Conservation (phyloP, 2,329 filamentous ascomycete genomes). For the Nothophaeocryptopus gaeumannii region DNA sequence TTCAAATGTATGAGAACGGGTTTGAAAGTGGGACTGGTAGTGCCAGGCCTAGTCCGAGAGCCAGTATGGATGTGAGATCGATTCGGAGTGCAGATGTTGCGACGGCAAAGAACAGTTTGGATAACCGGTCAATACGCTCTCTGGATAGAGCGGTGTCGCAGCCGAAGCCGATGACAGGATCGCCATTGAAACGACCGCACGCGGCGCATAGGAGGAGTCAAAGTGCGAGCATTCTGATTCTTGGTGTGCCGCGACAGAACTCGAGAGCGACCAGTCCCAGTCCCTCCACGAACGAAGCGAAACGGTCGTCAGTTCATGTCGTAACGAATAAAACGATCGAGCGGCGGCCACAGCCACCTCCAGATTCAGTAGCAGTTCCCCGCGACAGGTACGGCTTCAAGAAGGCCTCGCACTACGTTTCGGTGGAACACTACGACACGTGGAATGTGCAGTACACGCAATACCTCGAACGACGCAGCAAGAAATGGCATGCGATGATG, state of each 20-base stretch:
- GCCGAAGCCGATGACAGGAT: conserved; percentile 10
- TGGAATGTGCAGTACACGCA: conserved; percentile 76
- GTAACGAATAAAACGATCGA: conserved; percentile 11
- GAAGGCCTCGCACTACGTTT: conserved; percentile 78
- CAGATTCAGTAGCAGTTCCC: conserved; percentile 28
- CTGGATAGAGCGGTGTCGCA: conserved; percentile 25
- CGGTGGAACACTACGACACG: conserved; percentile 70
- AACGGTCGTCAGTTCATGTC: conserved; percentile 19
- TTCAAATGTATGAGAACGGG: conserved; percentile 59
- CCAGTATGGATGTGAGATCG: conserved; percentile 26
- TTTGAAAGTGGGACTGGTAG: conserved; percentile 41
- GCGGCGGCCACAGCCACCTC: conserved; percentile 4
- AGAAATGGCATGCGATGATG: conserved; percentile 79
- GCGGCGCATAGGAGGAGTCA: conserved; percentile 32
- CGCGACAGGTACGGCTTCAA: conserved; percentile 91
- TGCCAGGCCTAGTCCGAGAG: conserved; percentile 20
- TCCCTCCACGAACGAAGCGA: conserved; percentile 6
- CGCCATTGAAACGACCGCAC: conserved; percentile 16
- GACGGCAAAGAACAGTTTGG: conserved; percentile 18
- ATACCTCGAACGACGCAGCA: conserved; percentile 69
- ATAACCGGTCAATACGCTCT: conserved; percentile 19
- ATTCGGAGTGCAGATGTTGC: conserved; percentile 18
- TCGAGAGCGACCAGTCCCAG: conserved; percentile 10
- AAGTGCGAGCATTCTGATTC: conserved; percentile 32
- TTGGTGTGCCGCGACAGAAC: conserved; percentile 9